Evolutionary conservation across 257 asterid species (phyloP).

Genomic region (Solanum corneliomulleri): DNA sequence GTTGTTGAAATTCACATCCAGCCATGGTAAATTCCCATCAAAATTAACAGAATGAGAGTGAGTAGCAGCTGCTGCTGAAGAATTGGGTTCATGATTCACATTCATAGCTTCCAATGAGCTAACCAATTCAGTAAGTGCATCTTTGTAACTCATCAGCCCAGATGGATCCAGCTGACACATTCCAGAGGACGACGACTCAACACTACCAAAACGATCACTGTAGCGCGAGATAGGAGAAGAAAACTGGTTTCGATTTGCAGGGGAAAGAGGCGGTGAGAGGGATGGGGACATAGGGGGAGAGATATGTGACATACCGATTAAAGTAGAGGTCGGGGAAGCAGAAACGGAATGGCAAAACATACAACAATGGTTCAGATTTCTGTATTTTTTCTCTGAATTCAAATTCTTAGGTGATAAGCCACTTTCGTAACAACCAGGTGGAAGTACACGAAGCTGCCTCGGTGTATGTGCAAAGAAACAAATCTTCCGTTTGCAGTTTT

Average conservation of each 20-base stretch:
- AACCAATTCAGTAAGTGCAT: conserved; percentile 50
- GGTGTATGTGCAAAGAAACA: conserved; percentile 89
- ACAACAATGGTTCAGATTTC: conserved; percentile 35
- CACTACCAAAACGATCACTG: conserved; percentile 1
- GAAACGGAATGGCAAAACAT: conserved; percentile 40
- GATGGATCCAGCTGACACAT: conserved; percentile 3
- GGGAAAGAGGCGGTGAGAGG: conserved; percentile 50
- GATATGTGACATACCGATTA: conserved; percentile 35
- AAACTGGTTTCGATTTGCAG: conserved; percentile 18
- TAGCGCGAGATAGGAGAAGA: conserved; percentile 11
- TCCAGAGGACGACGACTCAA: conserved; percentile 6
- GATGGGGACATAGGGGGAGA: conserved; percentile 44
- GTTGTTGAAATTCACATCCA: conserved; percentile 35
- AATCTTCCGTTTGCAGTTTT: conserved; percentile 76
- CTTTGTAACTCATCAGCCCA: conserved; percentile 25
- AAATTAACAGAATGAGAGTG: background rate
- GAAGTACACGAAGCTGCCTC: conserved; percentile 67
- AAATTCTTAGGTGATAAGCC: conserved; percentile 2
- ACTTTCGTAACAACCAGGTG: conserved; percentile 20
- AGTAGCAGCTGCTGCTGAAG: background rate
- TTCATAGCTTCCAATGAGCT: conserved; percentile 56
- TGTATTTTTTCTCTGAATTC: conserved; percentile 16
- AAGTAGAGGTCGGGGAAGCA: conserved; percentile 62
- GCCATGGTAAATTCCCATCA: conserved; percentile 18
- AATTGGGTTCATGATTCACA: background rate